Evolutionary conservation across 768 basidiomycete genomes (phyloP).

Genomic region (Antrodiella citrinella): DNA sequence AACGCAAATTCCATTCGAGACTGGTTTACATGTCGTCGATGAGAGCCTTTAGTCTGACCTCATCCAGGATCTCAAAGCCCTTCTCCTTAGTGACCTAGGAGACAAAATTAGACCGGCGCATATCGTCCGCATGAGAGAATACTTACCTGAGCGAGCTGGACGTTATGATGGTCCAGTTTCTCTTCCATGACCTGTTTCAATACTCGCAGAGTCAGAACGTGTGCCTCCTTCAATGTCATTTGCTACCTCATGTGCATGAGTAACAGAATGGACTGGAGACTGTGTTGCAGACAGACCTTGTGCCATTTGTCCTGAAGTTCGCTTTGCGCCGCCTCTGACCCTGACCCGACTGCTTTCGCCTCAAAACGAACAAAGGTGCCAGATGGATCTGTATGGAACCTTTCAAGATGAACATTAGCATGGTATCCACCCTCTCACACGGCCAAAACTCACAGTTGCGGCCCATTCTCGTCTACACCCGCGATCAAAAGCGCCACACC

Average conservation of each 20-base stretch:
- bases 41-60: slow-evolving; percentile 70
- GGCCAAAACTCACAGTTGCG: slow-evolving; percentile 68
- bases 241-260: slow-evolving; percentile 45
- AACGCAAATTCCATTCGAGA: not conserved
- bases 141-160: slow-evolving; percentile 87
- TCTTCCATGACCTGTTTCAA: slow-evolving; percentile 99
- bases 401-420: slow-evolving; percentile 24
- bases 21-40: slow-evolving; percentile 70
- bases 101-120: not conserved
- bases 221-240: slow-evolving; percentile 87
- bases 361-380: slow-evolving; percentile 96
- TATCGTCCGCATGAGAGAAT: not conserved
- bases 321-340: slow-evolving; percentile 94
- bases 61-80: slow-evolving; percentile 88
- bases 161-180: slow-evolving; percentile 97
- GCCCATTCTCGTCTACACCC: slow-evolving; percentile 93
- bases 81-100: slow-evolving; percentile 66
- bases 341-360: slow-evolving; percentile 97
- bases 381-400: slow-evolving; percentile 97
- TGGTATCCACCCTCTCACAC: not conserved
- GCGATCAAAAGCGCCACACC: slow-evolving; percentile 96
- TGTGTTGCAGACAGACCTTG: slow-evolving; percentile 58
- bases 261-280: too few relatives aligned
- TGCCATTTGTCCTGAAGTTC: slow-evolving; percentile 97
- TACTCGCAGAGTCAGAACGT: slow-evolving; percentile 77